Conservation (phyloP, 148 eudicot species). For the Rhododendron kiyosumense region DNA sequence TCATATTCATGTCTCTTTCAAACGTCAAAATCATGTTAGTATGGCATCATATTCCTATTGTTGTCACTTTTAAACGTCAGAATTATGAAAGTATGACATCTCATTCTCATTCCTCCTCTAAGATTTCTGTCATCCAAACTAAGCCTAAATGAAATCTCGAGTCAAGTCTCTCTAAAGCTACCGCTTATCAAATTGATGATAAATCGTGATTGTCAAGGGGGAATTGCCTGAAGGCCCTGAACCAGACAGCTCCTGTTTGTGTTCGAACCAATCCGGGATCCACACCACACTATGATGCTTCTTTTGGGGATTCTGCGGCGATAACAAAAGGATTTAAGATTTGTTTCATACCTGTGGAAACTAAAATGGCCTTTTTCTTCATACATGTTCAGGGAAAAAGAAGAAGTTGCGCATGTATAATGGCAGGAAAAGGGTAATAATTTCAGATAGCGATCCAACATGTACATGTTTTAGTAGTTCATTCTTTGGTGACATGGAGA, state of each 20-base stretch:
- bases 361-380: background rate
- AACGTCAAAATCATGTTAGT: too few relatives aligned
- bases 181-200: conserved; percentile 74
- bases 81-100: too few relatives aligned
- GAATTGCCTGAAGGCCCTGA: conserved; percentile 56
- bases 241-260: conserved; percentile 89
- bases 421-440: background rate
- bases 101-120: too few relatives aligned
- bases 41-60: too few relatives aligned
- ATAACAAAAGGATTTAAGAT: background rate
- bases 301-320: background rate
- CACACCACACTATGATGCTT: conserved; percentile 31
- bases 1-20: too few relatives aligned
- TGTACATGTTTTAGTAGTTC: background rate
- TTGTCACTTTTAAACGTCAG: too few relatives aligned
- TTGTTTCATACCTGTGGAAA: background rate
- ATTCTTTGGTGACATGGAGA: background rate
- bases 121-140: too few relatives aligned
- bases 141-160: conserved; percentile 60
- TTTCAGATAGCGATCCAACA: background rate
- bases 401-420: background rate
- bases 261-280: conserved; percentile 63
- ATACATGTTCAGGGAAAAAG: background rate
- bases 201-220: conserved; percentile 69
- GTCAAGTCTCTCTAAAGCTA: conserved; percentile 72